Evolutionary conservation across 2,329 filamentous ascomycete species (phyloP), one percentile per base, ranked within the genome.

Genomic region (Xylariaceae sp.): DNA sequence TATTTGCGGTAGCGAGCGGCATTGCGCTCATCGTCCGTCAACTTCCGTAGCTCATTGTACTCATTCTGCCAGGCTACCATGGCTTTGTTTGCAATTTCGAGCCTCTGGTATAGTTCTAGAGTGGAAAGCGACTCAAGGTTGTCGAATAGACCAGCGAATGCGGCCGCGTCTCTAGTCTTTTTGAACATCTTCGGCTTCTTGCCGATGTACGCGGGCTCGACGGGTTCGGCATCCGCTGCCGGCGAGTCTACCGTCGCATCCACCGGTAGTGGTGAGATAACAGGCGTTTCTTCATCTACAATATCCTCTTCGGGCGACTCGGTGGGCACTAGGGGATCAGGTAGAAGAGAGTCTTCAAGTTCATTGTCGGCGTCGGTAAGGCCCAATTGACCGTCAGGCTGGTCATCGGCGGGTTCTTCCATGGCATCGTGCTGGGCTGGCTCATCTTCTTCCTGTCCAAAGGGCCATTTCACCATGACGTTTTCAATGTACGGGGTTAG

Each of bases 21-120:
- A 63, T 85, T 85, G 63, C 85, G 82, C 54, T 83, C 78, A 62
- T 85, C 82, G 55, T 85, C 82, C 1, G 82, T 78, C 10, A 80
- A 70, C 58, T 77, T 78, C 39, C 77, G 77, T 1, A 82, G 71
- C 1, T 76, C 72, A n/a, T 74, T 75, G 72, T 77, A 85, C 66
- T 86, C 83, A 1, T 75, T 69, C 64, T 86, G 80, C 76, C 80
- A 84, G 17, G 78, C 73, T n/a, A 74, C 69, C 54, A 86, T 66
- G 2, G 76, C 75, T 23, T 76, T 65, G 59, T 78, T 80, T 55
- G 78, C 72, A 34, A 77, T 74, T 8, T 78, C 75, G 3, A 82
- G 65, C 6, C 76, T 69, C 35, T 74, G 71, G 44, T 76, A 79
- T 6, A 85, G 70, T 13, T 82, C 78, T 3, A 72, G 72, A 0